Conservation (phyloP, 106 monocot species). For the Iris macrosiphon region DNA sequence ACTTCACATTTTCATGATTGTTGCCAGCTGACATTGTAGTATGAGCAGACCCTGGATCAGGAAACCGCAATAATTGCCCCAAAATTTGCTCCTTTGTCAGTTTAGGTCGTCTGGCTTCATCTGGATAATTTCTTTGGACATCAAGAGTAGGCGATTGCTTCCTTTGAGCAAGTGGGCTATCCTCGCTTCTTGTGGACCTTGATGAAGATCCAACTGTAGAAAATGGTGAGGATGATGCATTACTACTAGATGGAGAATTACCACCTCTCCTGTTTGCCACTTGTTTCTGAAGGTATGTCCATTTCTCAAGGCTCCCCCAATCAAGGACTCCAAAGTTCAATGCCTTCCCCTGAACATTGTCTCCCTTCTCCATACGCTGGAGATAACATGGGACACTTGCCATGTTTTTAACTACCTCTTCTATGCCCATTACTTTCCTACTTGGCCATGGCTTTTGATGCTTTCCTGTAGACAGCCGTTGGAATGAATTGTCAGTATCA, state of each 20-base stretch:
- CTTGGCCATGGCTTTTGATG: slow-evolving; percentile 1
- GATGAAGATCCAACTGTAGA: slow-evolving; percentile 10
- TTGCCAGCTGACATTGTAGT: neutral
- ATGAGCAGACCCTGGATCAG: neutral
- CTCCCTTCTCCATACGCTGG: slow-evolving; percentile 10
- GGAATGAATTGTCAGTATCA: neutral
- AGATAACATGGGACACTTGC: slow-evolving; percentile 20
- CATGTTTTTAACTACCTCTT: slow-evolving; percentile 14
- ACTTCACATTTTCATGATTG: slow-evolving; percentile 3
- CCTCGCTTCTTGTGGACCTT: slow-evolving; percentile 7
- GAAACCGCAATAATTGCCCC: neutral
- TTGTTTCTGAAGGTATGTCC: slow-evolving; percentile 17
- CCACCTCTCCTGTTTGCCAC: neutral
- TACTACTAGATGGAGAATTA: slow-evolving; percentile 20
- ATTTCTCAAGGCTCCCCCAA: slow-evolving; percentile 55
- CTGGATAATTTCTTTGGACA: neutral
- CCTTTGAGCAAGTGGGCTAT: slow-evolving; percentile 10
- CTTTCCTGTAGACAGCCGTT: neutral
- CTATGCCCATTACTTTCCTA: neutral
- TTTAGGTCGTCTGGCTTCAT: neutral
- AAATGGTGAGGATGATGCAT: slow-evolving; percentile 5
- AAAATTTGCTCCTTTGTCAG: neutral
- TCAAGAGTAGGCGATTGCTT: slow-evolving; percentile 12
- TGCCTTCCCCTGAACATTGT: slow-evolving; percentile 41
- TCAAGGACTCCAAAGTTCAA: slow-evolving; percentile 70